Conservation (phyloP, 176 grass and related monocot species). For the Rhynchospora breviuscula region DNA sequence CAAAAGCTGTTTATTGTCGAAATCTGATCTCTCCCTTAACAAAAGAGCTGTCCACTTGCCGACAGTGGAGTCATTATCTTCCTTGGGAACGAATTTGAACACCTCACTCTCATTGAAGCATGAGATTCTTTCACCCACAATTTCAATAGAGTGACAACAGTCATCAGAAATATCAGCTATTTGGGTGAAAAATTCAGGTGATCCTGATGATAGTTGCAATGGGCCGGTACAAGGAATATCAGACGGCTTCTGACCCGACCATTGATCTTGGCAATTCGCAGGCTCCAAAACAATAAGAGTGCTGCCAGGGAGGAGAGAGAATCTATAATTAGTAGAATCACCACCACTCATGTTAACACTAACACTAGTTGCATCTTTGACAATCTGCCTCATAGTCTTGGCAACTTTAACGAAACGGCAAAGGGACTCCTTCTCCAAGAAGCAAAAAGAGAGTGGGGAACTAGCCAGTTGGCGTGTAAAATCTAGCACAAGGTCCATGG, state of each 20-base stretch:
- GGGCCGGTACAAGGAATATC: neutral
- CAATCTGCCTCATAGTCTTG: no score
- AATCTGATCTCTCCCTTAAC: neutral
- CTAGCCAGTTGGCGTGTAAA: no score
- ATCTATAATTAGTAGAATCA: no score
- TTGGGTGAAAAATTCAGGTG: neutral
- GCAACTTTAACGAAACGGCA: no score
- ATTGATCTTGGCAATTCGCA: neutral
- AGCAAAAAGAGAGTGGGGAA: no score
- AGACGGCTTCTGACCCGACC: neutral
- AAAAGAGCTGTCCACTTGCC: neutral
- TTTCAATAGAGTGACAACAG: neutral
- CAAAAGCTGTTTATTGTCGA: neutral
- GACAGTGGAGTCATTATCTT: neutral
- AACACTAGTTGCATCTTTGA: no score
- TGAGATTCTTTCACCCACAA: neutral
- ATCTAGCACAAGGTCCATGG: no score
- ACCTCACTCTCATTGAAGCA: neutral
- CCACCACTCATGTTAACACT: no score
- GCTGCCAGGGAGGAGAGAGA: no score
- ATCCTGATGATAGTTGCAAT: neutral
- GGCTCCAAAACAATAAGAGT: neutral
- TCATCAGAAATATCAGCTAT: neutral
- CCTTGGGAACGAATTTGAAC: neutral
- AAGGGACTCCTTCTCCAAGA: no score